Percentiles rank a stretch among this genome's conserved stretches.
Evolutionary conservation across 129 eudicot species (phyloP).

Genomic region (Tanacetum coccineum): DNA sequence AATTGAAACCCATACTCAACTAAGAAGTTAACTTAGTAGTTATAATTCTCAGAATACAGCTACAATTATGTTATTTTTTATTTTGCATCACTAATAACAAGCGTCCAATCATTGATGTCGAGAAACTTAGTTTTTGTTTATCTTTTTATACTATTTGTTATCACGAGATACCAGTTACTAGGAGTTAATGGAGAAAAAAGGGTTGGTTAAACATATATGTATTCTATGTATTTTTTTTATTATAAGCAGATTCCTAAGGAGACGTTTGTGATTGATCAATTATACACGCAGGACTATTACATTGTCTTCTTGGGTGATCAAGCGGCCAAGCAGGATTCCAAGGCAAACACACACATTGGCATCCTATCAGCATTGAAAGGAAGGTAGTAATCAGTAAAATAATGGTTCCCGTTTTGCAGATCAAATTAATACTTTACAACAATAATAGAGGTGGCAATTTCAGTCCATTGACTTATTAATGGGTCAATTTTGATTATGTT

Average conservation of each 20-base stretch:
- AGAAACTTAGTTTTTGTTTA: constrained; percentile 19
- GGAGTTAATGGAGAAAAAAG: constrained; percentile 41
- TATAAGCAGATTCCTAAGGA: not conserved
- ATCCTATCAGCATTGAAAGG: too few species aligned
- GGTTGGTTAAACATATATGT: constrained; percentile 15
- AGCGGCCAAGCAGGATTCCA: too few species aligned
- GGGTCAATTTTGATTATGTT: not conserved
- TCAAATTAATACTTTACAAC: not conserved
- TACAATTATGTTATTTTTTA: constrained; percentile 10
- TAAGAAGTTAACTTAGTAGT: constrained; percentile 38
- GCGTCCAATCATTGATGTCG: constrained; percentile 18
- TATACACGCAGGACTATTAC: too few species aligned
- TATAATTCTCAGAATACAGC: constrained; percentile 23
- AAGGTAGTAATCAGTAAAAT: constrained; percentile 40
- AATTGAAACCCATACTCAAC: constrained; percentile 30
- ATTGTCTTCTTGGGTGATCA: too few species aligned
- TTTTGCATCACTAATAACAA: constrained; percentile 26
- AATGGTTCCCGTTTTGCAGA: not conserved
- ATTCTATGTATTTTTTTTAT: not conserved
- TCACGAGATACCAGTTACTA: constrained; percentile 21
- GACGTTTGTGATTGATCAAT: too few species aligned
- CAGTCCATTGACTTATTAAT: too few species aligned
- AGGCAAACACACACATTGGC: too few species aligned
- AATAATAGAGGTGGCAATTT: too few species aligned
- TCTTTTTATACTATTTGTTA: constrained; percentile 30